Evolutionary conservation across 192 early-diverging fungal species (phyloP).

Genomic region (Umbelopsis vinacea): DNA sequence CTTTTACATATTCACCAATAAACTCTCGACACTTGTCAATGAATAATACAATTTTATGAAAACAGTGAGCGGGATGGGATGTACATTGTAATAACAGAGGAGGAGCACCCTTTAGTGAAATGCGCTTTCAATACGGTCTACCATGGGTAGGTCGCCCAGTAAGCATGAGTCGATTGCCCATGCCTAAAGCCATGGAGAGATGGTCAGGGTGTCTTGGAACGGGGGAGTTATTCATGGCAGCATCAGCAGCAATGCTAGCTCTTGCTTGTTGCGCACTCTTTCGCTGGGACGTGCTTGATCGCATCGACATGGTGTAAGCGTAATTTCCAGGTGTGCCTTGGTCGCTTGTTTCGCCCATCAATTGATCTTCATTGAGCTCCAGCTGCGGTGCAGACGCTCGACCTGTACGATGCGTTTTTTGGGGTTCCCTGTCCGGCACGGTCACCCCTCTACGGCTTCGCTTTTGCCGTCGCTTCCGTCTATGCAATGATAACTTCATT

Average conservation of each 20-base stretch:
- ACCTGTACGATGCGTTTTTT: constrained; percentile 64
- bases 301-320: constrained; percentile 3
- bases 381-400: constrained; percentile 43
- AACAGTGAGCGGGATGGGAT: background rate
- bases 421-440: constrained; percentile 71
- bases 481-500: constrained; percentile 28
- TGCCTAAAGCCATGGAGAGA: background rate
- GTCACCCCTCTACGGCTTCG: constrained; percentile 68
- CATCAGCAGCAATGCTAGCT: constrained; percentile 34
- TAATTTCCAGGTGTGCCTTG: background rate
- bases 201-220: background rate
- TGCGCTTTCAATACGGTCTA: background rate
- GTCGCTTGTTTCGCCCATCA: constrained; percentile 17
- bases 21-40: constrained; percentile 15
- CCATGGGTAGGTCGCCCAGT: background rate
- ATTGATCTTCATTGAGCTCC: constrained; percentile 52
- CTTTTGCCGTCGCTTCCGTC: constrained; percentile 85
- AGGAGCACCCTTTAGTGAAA: too few species aligned
- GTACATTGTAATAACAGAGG: background rate
- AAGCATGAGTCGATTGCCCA: background rate
- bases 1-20: constrained; percentile 24
- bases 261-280: constrained; percentile 28
- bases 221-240: constrained; percentile 23
- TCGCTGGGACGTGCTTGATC: constrained; percentile 27
- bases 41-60: background rate